Percentiles rank a stretch among this genome's conserved stretches.
Conservation (phyloP, 805 yeast genomes). For the Saccharomycopsis sp. region DNA sequence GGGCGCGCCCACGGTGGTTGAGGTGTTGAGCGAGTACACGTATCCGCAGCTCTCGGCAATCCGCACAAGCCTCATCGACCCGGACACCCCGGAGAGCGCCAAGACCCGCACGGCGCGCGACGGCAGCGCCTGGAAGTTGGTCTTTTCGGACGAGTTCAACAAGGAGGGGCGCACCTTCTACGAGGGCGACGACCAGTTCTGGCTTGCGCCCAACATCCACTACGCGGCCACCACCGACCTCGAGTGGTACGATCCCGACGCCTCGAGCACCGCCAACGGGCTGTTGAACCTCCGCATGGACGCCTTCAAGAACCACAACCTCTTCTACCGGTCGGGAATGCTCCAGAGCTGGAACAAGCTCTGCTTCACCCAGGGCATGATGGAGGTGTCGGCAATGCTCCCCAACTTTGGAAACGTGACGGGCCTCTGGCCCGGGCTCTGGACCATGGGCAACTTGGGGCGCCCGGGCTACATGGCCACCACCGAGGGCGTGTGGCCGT, state of each 20-base stretch:
- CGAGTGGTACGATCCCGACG: slow-evolving; percentile 96
- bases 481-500: slow-evolving; percentile 95
- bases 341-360: slow-evolving; percentile 86
- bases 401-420: slow-evolving; percentile 74
- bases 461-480: slow-evolving; percentile 86
- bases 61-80: slow-evolving; percentile 48
- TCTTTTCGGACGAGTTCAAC: slow-evolving; percentile 87
- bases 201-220: slow-evolving; percentile 77
- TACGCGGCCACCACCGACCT: slow-evolving; percentile 85
- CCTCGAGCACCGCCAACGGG: slow-evolving; percentile 71
- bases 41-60: slow-evolving; percentile 49
- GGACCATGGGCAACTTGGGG: slow-evolving; percentile 91
- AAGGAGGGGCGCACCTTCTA: slow-evolving; percentile 86
- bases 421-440: slow-evolving; percentile 95
- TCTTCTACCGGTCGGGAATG: slow-evolving; percentile 87
- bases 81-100: slow-evolving; percentile 53
- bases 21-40: slow-evolving; percentile 39
- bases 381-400: slow-evolving; percentile 69
- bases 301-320: slow-evolving; percentile 70
- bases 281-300: slow-evolving; percentile 64
- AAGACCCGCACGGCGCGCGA: slow-evolving; percentile 43
- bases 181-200: slow-evolving; percentile 86
- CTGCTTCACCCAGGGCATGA: slow-evolving; percentile 78
- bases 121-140: slow-evolving; percentile 68
- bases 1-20: slow-evolving; percentile 26